Evolutionary conservation across 345 rosid genomes (phyloP).

Genomic region (Brassica incana): DNA sequence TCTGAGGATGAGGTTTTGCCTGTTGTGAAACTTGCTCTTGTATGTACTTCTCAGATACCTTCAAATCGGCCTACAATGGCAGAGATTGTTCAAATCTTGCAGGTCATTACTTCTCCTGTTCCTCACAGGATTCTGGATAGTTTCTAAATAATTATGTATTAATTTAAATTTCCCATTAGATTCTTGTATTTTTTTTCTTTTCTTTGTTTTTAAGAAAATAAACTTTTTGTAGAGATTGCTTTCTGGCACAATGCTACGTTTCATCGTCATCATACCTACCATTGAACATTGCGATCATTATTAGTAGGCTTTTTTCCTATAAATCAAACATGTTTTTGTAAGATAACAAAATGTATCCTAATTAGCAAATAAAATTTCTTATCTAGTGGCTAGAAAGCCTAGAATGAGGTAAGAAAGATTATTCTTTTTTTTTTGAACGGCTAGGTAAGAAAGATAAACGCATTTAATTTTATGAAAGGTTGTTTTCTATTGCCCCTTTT

Average conservation of each 20-base stretch:
- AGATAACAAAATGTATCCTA: neutral
- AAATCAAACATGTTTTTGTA: neutral
- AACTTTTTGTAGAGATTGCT: constrained; percentile 24
- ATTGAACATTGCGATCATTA: constrained; percentile 16
- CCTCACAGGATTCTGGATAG: constrained; percentile 50
- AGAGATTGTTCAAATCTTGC: constrained; percentile 88
- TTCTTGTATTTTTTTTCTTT: neutral
- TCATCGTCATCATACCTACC: neutral
- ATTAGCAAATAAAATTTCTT: neutral
- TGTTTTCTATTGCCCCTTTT: neutral
- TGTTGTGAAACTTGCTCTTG: constrained; percentile 78
- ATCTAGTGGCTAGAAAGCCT: neutral
- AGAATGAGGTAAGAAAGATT: constrained; percentile 1
- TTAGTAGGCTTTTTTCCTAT: neutral
- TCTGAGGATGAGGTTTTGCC: constrained; percentile 90
- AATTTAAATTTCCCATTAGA: constrained; percentile 6
- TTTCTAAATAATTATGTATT: constrained; percentile 35
- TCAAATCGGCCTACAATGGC: constrained; percentile 96
- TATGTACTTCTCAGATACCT: constrained; percentile 87
- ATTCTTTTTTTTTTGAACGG: too few relatives aligned
- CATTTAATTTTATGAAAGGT: neutral
- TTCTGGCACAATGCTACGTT: neutral
- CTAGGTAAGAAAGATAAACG: neutral
- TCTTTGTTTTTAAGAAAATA: neutral
- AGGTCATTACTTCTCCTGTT: constrained; percentile 69